A percentile compares a stretch with the other conserved stretches of the same genome.
Conservation (phyloP, 2,329 filamentous ascomycete species). For the Colletotrichum endophyticum region DNA sequence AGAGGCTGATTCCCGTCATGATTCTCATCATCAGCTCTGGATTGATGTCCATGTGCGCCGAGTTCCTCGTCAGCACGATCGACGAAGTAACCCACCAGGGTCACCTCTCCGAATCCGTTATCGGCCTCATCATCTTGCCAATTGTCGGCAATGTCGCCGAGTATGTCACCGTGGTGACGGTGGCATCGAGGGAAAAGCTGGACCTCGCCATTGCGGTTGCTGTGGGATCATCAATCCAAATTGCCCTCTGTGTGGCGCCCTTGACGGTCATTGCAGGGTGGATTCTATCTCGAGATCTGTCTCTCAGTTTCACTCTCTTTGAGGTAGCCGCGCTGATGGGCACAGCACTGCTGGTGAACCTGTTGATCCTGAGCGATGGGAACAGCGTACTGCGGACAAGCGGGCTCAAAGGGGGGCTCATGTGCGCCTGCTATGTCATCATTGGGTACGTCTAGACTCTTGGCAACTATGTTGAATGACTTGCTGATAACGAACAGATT, state of each 20-base stretch:
- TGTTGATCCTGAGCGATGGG: slow-evolving; percentile 75
- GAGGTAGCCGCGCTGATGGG: slow-evolving; percentile 77
- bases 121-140: slow-evolving; percentile 66
- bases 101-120: slow-evolving; percentile 60
- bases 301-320: slow-evolving; percentile 77
- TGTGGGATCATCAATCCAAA: slow-evolving; percentile 65
- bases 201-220: slow-evolving; percentile 67
- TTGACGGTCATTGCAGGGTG: slow-evolving; percentile 65
- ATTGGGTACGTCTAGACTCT: slow-evolving; percentile 39
- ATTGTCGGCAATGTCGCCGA: slow-evolving; percentile 69
- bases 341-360: slow-evolving; percentile 74
- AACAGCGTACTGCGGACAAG: slow-evolving; percentile 65
- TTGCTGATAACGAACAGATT: background rate
- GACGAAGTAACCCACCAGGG: slow-evolving; percentile 55
- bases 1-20: slow-evolving; percentile 46
- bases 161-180: slow-evolving; percentile 65
- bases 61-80: slow-evolving; percentile 66
- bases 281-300: slow-evolving; percentile 59
- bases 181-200: slow-evolving; percentile 65
- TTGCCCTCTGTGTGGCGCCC: slow-evolving; percentile 65
- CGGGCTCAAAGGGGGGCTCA: slow-evolving; percentile 57
- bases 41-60: slow-evolving; percentile 64
- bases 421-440: slow-evolving; percentile 59
- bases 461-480: too few species aligned
- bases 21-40: slow-evolving; percentile 58